Evolutionary conservation across 768 basidiomycete genomes (phyloP).

Genomic region (Suillus luteus): DNA sequence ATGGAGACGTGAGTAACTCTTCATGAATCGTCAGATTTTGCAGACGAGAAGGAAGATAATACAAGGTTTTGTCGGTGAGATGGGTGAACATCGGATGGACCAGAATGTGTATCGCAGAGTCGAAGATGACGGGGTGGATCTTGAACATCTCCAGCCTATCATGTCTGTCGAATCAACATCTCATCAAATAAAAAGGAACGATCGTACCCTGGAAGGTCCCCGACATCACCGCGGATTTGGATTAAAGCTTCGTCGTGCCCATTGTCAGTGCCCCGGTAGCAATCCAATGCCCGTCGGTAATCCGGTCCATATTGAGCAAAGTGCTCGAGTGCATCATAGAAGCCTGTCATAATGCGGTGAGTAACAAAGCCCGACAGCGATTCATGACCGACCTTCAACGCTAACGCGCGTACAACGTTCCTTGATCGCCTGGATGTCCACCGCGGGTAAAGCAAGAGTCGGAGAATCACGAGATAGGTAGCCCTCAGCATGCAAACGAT

Average conservation of each 20-base stretch:
- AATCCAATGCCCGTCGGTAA: slow-evolving; percentile 29
- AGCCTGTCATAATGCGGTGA: slow-evolving; percentile 16
- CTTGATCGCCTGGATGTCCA: slow-evolving; percentile 5
- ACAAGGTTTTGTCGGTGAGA: not conserved
- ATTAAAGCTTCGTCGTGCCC: slow-evolving; percentile 1
- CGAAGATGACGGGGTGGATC: slow-evolving; percentile 9
- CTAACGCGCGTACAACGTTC: not conserved
- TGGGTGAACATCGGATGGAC: slow-evolving; percentile 7
- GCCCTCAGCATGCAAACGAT: slow-evolving; percentile 8
- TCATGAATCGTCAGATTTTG: not conserved
- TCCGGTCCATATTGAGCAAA: slow-evolving; percentile 37
- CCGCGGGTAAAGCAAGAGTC: not conserved
- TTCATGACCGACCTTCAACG: not conserved
- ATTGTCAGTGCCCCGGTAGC: not conserved
- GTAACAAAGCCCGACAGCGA: not conserved
- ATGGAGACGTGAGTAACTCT: not conserved
- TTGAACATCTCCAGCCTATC: slow-evolving; percentile 1
- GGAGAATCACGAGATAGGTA: slow-evolving; percentile 7
- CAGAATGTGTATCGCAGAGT: slow-evolving; percentile 3
- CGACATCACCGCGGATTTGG: not conserved
- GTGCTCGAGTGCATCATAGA: slow-evolving; percentile 29
- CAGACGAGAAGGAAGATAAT: slow-evolving; percentile 12
- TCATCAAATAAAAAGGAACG: not conserved
- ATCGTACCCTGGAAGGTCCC: slow-evolving; percentile 8
- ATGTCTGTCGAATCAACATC: not conserved